These are phyloP conservation scores for Mantamonas sphyraenae DNA, from an alignment of 78 protist species.

Conservation along the genomic window DNA sequence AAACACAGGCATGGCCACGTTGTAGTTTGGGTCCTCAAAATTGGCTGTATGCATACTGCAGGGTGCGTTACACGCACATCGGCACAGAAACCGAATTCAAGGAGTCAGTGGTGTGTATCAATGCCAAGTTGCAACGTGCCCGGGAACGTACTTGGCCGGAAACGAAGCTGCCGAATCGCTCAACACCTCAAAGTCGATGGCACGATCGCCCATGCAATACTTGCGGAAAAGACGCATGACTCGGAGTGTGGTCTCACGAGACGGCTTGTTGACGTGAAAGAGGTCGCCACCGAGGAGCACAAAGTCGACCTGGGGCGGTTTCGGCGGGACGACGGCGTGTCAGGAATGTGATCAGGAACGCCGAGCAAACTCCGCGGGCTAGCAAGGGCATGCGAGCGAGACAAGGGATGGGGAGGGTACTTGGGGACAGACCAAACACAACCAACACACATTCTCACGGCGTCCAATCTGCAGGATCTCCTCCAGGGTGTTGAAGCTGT, in stretches of 20 bases:
- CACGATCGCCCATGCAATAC: constrained; percentile 72
- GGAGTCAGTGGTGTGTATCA: too few species aligned
- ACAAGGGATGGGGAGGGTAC: background rate
- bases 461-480: constrained; percentile 78
- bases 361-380: background rate
- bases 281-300: constrained; percentile 94
- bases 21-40: constrained; percentile 89
- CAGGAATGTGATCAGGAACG: background rate
- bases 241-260: constrained; percentile 39
- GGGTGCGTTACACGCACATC: too few species aligned
- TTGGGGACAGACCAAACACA: background rate
- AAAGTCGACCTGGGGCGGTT: constrained; percentile 69
- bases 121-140: too few species aligned
- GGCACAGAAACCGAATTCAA: too few species aligned
- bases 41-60: constrained; percentile 57
- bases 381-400: background rate
- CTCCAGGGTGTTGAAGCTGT: constrained; percentile 86
- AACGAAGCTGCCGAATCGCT: background rate
- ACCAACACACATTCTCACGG: background rate
- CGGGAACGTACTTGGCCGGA: too few species aligned
- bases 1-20: constrained; percentile 92
- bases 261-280: constrained; percentile 96
- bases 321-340: background rate
- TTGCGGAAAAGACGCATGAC: constrained; percentile 70
- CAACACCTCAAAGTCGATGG: constrained; percentile 36